Percentiles rank a stretch among this genome's conserved stretches.
phyloP scores from a whole-genome alignment of 331 rosid genomes.

The Spiraea crenata region DNA sequence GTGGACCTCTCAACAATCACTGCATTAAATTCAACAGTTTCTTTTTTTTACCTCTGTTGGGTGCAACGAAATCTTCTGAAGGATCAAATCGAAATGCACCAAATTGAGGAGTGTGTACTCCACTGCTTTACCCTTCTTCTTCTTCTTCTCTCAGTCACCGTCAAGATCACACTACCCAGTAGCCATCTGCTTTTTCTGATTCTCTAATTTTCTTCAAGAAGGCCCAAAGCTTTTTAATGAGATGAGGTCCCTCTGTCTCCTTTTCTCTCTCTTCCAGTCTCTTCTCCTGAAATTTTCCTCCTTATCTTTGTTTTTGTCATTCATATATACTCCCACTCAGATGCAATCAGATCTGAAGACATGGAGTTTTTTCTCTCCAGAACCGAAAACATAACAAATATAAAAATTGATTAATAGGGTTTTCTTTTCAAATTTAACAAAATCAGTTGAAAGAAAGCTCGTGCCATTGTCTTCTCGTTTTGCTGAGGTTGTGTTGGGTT shows the following conservation, averaged over 20 bases:
- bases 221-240: slow-evolving; percentile 6
- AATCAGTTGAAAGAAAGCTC: neutral
- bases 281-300: slow-evolving; percentile 19
- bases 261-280: neutral
- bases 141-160: neutral
- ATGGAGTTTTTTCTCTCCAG: slow-evolving; percentile 10
- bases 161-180: slow-evolving; percentile 4
- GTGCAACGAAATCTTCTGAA: neutral
- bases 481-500: too few relatives aligned
- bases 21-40: neutral
- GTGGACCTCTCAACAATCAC: slow-evolving; percentile 2
- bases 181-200: slow-evolving; percentile 2
- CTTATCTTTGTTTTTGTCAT: slow-evolving; percentile 14
- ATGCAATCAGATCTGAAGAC: slow-evolving; percentile 20
- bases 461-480: neutral
- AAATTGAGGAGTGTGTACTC: neutral
- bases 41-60: neutral
- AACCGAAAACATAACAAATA: slow-evolving; percentile 24
- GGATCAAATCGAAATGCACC: neutral
- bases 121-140: too few relatives aligned
- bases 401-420: neutral
- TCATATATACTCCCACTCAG: neutral
- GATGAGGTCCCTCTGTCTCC: slow-evolving; percentile 5
- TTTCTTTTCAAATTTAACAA: neutral
- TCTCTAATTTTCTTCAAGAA: neutral